A percentile compares a stretch with the other conserved stretches of the same genome.
Evolutionary conservation across 2,329 filamentous ascomycete species (phyloP).

Genomic region (Fusarium concolor): DNA sequence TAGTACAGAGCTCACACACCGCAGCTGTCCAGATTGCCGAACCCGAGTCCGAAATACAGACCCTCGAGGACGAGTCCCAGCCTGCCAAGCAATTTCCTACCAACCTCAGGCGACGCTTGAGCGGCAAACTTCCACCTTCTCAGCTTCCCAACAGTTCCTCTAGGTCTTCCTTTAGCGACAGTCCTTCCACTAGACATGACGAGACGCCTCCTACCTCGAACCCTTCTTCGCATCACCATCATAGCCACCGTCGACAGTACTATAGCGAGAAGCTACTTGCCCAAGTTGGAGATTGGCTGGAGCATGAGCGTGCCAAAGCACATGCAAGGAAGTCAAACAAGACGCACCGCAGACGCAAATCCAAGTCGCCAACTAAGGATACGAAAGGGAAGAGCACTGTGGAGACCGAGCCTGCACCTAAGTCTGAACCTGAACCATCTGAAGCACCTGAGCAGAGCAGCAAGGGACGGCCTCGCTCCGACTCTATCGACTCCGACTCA

Average conservation of each 20-base stretch:
- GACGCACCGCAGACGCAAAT: conserved; percentile 56
- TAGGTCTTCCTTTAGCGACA: conserved; percentile 57
- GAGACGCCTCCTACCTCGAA: conserved; percentile 42
- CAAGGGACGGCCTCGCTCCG: conserved; percentile 53
- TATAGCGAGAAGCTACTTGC: conserved; percentile 71
- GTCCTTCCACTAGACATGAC: conserved; percentile 46
- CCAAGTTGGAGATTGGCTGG: conserved; percentile 86
- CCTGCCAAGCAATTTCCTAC: conserved; percentile 50
- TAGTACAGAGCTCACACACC: conserved; percentile 39
- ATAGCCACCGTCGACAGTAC: conserved; percentile 51
- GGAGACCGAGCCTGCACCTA: background rate
- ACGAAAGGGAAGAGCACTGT: conserved; percentile 41
- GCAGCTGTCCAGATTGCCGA: conserved; percentile 69
- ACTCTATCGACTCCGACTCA: conserved; percentile 73
- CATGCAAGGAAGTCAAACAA: conserved; percentile 60
- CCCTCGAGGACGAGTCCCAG: conserved; percentile 49
- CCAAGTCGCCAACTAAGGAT: conserved; percentile 52
- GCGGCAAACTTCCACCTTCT: conserved; percentile 47
- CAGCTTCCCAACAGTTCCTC: conserved; percentile 54
- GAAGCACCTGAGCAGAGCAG: conserved; percentile 40
- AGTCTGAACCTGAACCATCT: conserved; percentile 5
- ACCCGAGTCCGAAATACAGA: conserved; percentile 52
- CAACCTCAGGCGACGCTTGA: conserved; percentile 50
- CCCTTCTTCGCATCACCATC: conserved; percentile 34
- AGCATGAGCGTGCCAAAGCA: conserved; percentile 77